Evolutionary conservation across 2,329 filamentous ascomycete species (phyloP), one percentile per base, ranked within the genome.

Genomic region (Metarhizium guizhouense): DNA sequence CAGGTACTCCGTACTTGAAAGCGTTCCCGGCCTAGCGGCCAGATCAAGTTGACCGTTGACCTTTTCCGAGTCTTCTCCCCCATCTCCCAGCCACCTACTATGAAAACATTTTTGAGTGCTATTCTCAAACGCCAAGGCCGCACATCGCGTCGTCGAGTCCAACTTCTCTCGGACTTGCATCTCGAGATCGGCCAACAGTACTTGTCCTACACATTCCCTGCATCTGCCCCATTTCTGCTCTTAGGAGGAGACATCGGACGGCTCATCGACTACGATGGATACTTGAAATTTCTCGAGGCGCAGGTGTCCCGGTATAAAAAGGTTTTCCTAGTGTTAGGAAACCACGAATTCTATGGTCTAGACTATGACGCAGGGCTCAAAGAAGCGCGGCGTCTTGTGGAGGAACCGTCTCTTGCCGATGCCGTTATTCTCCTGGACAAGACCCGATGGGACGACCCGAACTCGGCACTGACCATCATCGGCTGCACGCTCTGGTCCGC

Each of bases 401-500:
- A 64, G 3, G 76, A 81, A 54, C 65, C 70, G 0, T 53, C 51
- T 0, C 61, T 80, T 13, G 54, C 54, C 0, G 70, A 69, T 0
- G 72, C 67, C 38, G 53, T 81, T 11, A 64, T 73, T 4, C 60
- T 83, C 4, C 62, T 83, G 42, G 65, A 82, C 58, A 69, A 70
- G 18, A 65, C 65, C 18, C 61, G 72, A 6, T 74, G 70, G 59
- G 64, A 70, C 29, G 73, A 77, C 18, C 64, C 69, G 1, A 65
- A 65, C 2, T 73, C 74, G 0, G 63, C 63, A 29, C 53, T 82
- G n/a, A 79, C 74, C 3, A 65, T 85, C 3, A 65, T 85, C 2
- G 82, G 82, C 6, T 83, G 79, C 59, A 82, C 80, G 2, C 69
- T 85, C 0, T 83, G 81, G 77, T 82, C 80, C 1, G 59, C 66